These are phyloP conservation scores for Wickerhamiella bombiphila DNA, from an alignment of 805 yeast genomes.

Conservation along the genomic window DNA sequence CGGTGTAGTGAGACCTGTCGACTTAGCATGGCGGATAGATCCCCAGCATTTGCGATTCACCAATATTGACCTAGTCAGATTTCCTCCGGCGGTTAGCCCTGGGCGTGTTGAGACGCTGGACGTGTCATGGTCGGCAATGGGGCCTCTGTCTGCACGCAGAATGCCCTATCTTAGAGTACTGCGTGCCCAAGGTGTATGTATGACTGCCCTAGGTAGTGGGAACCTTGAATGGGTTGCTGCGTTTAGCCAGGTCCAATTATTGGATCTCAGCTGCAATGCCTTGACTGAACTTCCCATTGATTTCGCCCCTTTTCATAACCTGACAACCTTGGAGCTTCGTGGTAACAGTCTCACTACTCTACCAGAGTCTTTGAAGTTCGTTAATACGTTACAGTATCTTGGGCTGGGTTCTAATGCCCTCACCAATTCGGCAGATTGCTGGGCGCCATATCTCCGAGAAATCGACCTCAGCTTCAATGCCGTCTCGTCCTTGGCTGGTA, in stretches of 20 bases:
- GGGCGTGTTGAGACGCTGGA: constrained; percentile 1
- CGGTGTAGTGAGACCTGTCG: constrained; percentile 10
- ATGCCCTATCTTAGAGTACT: constrained; percentile 1
- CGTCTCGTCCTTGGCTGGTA: constrained; percentile 23
- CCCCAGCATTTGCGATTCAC: background rate
- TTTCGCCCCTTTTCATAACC: constrained; percentile 35
- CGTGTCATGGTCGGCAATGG: background rate
- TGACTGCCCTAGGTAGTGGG: background rate
- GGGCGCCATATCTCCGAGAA: constrained; percentile 34
- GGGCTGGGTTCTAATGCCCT: constrained; percentile 22
- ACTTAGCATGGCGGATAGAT: background rate
- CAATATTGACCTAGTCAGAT: background rate
- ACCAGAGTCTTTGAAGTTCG: constrained; percentile 26
- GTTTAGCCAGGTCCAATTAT: constrained; percentile 37
- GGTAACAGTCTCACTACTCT: constrained; percentile 51
- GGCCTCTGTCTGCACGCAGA: background rate
- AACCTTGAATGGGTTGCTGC: background rate
- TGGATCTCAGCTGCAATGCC: constrained; percentile 69
- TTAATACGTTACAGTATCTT: constrained; percentile 8
- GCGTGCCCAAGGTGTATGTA: background rate
- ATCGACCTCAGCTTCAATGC: constrained; percentile 72
- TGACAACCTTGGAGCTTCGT: constrained; percentile 54
- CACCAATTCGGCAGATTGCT: constrained; percentile 37
- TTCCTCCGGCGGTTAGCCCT: background rate
- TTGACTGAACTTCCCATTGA: constrained; percentile 32